Evolutionary conservation across 345 rosid genomes (phyloP).

Genomic region (Eucalyptus marginata): DNA sequence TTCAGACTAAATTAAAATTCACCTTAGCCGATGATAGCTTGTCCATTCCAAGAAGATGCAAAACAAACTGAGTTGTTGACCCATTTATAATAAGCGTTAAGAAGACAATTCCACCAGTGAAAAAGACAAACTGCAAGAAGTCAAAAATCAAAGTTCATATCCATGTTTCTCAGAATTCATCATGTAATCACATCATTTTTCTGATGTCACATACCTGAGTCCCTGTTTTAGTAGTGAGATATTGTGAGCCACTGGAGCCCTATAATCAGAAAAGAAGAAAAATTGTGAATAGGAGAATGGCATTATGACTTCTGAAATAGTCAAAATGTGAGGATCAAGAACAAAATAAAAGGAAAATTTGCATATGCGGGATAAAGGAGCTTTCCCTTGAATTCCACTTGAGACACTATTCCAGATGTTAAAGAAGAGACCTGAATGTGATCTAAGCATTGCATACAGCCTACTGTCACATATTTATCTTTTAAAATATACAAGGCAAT

Average conservation of each 20-base stretch:
- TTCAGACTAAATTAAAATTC: constrained; percentile 1
- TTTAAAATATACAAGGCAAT: background rate
- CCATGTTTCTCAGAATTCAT: background rate
- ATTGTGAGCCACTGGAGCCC: constrained; percentile 48
- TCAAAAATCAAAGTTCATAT: background rate
- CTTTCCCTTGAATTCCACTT: background rate
- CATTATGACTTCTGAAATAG: background rate
- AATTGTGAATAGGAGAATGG: background rate
- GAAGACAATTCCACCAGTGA: constrained; percentile 96
- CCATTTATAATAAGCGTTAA: constrained; percentile 85
- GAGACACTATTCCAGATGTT: background rate
- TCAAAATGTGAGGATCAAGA: background rate
- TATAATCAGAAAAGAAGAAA: constrained; percentile 2
- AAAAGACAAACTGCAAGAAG: constrained; percentile 66
- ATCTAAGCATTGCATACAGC: background rate
- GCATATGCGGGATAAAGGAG: background rate
- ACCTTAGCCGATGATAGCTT: constrained; percentile 77
- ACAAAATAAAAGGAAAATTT: background rate
- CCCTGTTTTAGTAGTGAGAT: constrained; percentile 59
- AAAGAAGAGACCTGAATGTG: background rate
- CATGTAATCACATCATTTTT: background rate
- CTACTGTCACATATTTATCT: background rate
- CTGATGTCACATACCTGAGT: constrained; percentile 44
- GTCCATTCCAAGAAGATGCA: constrained; percentile 68
- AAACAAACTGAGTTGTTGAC: constrained; percentile 74